phyloP scores from a whole-genome alignment of 176 grass and related monocot species.

The Triticum monococcum region DNA sequence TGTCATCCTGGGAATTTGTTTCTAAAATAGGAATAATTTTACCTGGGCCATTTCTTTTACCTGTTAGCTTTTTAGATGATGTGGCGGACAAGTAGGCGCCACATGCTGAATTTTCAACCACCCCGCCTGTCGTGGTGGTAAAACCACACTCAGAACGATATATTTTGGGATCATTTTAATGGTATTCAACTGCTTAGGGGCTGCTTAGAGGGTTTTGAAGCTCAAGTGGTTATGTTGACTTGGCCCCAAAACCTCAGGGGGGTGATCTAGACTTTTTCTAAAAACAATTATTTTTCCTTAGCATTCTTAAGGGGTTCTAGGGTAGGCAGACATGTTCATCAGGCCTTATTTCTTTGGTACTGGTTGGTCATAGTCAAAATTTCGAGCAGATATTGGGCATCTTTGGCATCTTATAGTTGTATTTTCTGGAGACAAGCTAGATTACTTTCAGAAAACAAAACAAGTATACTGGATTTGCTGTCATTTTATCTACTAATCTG shows the following conservation, averaged over 20 bases:
- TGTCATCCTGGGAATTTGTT: not conserved
- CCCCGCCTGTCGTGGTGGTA: not conserved
- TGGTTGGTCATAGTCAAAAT: slow-evolving; percentile 11
- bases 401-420: slow-evolving; percentile 7
- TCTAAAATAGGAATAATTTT: not conserved
- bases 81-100: not conserved
- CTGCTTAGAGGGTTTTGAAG: not conserved
- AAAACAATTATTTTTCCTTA: not conserved
- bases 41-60: not conserved
- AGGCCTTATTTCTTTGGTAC: not conserved
- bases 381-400: not conserved
- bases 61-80: not conserved
- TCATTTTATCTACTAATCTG: slow-evolving; percentile 15
- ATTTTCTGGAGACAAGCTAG: slow-evolving; percentile 22
- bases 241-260: not conserved
- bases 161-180: not conserved
- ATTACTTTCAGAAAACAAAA: slow-evolving; percentile 14
- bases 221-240: not conserved
- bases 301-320: not conserved
- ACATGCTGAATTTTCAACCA: not conserved
- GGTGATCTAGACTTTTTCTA: not conserved
- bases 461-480: not conserved
- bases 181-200: not conserved
- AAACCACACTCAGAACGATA: not conserved
- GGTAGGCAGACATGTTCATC: not conserved